A percentile compares a stretch with the other conserved stretches of the same genome.
Evolutionary conservation across 2,329 filamentous ascomycete genomes (phyloP).

Genomic region (Pseudocercospora musae): DNA sequence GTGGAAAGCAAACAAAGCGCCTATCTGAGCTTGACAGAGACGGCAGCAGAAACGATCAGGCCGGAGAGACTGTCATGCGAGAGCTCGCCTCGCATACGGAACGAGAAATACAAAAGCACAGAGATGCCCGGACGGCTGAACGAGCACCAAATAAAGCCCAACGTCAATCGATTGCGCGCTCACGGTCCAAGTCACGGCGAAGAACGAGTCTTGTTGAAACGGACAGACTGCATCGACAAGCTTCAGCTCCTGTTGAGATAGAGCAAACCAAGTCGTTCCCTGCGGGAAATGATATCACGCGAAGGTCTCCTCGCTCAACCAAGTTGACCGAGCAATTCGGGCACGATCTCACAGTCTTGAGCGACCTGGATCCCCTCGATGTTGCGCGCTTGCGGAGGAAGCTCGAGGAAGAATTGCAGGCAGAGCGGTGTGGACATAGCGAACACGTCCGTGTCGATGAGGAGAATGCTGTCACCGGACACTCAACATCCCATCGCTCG

Average conservation of each 20-base stretch:
- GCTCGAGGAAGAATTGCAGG: constrained; percentile 51
- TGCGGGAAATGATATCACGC: constrained; percentile 19
- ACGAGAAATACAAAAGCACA: constrained; percentile 29
- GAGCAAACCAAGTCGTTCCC: constrained; percentile 20
- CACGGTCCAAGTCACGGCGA: constrained; percentile 24
- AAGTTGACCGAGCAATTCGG: constrained; percentile 8
- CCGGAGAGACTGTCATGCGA: constrained; percentile 12
- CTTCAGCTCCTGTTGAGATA: constrained; percentile 20
- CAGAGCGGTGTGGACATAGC: constrained; percentile 2
- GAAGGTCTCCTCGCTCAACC: constrained; percentile 14
- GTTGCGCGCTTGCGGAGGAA: constrained; percentile 54
- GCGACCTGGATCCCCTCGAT: constrained; percentile 52
- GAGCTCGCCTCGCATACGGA: constrained; percentile 28
- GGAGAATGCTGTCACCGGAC: constrained; percentile 40
- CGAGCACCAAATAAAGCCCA: background rate
- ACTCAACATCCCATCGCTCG: constrained; percentile 39
- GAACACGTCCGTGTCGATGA: constrained; percentile 1
- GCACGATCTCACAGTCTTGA: constrained; percentile 52
- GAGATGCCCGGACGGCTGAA: constrained; percentile 5
- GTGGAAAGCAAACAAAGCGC: background rate
- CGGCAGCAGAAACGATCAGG: constrained; percentile 18
- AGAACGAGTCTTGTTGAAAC: constrained; percentile 2
- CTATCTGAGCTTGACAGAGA: background rate
- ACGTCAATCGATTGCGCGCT: constrained; percentile 4
- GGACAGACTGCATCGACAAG: constrained; percentile 9